A percentile compares a stretch with the other conserved stretches of the same genome.
phyloP scores from a whole-genome alignment of 208 protist species.

The Crithidia expoeki region DNA sequence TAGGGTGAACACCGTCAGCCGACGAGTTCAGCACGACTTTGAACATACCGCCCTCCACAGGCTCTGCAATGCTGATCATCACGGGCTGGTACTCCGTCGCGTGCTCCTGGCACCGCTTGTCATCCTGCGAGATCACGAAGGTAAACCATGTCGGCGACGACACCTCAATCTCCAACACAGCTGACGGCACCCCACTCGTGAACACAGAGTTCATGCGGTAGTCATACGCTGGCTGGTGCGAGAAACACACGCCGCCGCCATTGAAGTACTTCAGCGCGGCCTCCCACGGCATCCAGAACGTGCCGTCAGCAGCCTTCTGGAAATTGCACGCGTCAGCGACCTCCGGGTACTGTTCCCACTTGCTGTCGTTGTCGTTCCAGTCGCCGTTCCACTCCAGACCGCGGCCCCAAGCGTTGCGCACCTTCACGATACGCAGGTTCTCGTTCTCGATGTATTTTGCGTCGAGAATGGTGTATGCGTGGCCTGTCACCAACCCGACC shows the following conservation, averaged over 20 bases:
- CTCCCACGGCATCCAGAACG: slow-evolving; percentile 88
- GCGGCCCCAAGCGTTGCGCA: slow-evolving; percentile 75
- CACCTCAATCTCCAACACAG: slow-evolving; percentile 74
- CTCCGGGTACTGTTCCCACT: slow-evolving; percentile 78
- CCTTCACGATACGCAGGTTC: slow-evolving; percentile 63
- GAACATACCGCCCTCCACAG: slow-evolving; percentile 49
- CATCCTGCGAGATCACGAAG: slow-evolving; percentile 78
- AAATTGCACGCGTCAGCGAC: slow-evolving; percentile 71
- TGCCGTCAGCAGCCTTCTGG: slow-evolving; percentile 53
- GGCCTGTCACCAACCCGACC: slow-evolving; percentile 63
- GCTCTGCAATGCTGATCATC: slow-evolving; percentile 82
- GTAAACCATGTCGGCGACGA: slow-evolving; percentile 65
- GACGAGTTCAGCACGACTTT: slow-evolving; percentile 80
- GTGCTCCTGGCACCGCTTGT: slow-evolving; percentile 55
- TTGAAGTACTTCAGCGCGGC: slow-evolving; percentile 85
- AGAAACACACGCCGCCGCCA: slow-evolving; percentile 82
- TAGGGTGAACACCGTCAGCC: slow-evolving; percentile 58
- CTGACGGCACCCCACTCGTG: slow-evolving; percentile 59
- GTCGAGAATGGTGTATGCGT: slow-evolving; percentile 76
- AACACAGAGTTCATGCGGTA: slow-evolving; percentile 82
- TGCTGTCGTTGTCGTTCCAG: slow-evolving; percentile 72
- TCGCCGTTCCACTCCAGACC: slow-evolving; percentile 75
- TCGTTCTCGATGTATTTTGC: slow-evolving; percentile 57
- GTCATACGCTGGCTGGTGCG: slow-evolving; percentile 61
- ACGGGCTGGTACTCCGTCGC: slow-evolving; percentile 72